phyloP scores from a whole-genome alignment of 768 basidiomycete genomes.

The Pulveroboletus ravenelii region DNA sequence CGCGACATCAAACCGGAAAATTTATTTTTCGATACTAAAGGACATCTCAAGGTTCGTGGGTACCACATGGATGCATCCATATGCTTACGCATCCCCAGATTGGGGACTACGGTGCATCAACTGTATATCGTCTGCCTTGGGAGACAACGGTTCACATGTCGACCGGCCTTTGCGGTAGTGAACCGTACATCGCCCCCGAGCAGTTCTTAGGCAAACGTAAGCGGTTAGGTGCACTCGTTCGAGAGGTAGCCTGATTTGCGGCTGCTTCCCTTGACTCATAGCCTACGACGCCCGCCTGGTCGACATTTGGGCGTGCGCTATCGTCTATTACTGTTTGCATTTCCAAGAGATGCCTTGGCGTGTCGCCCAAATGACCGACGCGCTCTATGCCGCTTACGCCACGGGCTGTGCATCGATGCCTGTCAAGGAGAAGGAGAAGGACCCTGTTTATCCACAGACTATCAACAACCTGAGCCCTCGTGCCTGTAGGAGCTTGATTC shows the following conservation, averaged over 20 bases:
- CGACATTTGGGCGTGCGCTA: conserved; percentile 95
- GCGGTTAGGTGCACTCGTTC: conserved; percentile 37
- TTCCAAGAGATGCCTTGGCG: conserved; percentile 99
- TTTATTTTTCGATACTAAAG: conserved; percentile 86
- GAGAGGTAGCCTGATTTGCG: conserved; percentile 36
- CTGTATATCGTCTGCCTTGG: conserved; percentile 99
- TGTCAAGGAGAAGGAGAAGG: conserved; percentile 30
- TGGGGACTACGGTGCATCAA: conserved; percentile 97
- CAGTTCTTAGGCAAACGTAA: conserved; percentile 96
- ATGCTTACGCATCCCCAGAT: conserved; percentile 51
- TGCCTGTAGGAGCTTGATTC: conserved; percentile 75
- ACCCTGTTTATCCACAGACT: conserved; percentile 48
- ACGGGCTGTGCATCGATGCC: conserved; percentile 31
- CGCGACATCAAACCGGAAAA: conserved; percentile 99
- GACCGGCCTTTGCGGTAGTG: conserved; percentile 93
- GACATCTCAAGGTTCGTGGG: conserved; percentile 80
- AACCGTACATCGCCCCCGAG: conserved; percentile 98
- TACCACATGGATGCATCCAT: background rate
- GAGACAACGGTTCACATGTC: conserved; percentile 96
- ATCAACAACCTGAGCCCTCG: conserved; percentile 87
- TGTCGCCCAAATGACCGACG: conserved; percentile 79
- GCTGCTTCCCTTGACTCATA: conserved; percentile 31
- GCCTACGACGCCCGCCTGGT: conserved; percentile 97
- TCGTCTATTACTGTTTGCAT: conserved; percentile 98
- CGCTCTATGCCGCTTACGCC: conserved; percentile 75